Percentiles rank a stretch among this genome's conserved stretches.
Evolutionary conservation across 2,329 filamentous ascomycete species (phyloP).

Genomic region (Aspergillus sclerotialis): DNA sequence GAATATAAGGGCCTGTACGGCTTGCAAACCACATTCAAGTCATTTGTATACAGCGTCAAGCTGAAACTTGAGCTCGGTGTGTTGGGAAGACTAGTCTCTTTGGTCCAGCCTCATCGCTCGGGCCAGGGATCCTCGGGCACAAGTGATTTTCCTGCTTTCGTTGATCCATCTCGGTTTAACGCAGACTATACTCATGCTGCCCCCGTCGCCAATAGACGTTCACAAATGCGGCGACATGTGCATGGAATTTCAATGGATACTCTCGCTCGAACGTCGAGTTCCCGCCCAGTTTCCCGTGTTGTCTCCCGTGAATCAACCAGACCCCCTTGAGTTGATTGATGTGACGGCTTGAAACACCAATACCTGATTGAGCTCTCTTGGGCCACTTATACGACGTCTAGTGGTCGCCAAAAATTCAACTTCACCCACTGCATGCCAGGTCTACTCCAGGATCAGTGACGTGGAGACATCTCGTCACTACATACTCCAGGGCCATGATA

Average conservation of each 20-base stretch:
- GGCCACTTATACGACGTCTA: no score
- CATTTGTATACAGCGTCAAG: slow-evolving; percentile 34
- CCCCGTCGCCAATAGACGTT: neutral
- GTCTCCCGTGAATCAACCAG: neutral
- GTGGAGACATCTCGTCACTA: no score
- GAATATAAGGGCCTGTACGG: slow-evolving; percentile 30
- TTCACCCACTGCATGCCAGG: no score
- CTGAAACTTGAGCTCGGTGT: slow-evolving; percentile 37
- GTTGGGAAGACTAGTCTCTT: slow-evolving; percentile 22
- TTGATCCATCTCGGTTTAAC: neutral
- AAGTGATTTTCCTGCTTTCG: neutral
- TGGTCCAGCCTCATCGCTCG: slow-evolving; percentile 5
- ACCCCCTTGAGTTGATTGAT: neutral
- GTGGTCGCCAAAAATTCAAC: no score
- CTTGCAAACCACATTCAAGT: slow-evolving; percentile 31
- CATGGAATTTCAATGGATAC: neutral
- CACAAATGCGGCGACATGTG: neutral
- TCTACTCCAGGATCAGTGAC: no score
- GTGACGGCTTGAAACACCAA: no score
- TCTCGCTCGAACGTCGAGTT: no score
- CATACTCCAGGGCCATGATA: no score
- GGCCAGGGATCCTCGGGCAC: neutral
- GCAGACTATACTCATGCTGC: neutral
- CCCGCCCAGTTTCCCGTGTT: neutral
- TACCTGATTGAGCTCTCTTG: no score